Conservation (phyloP, 257 asterid species). For the Rubia yunnanensis region DNA sequence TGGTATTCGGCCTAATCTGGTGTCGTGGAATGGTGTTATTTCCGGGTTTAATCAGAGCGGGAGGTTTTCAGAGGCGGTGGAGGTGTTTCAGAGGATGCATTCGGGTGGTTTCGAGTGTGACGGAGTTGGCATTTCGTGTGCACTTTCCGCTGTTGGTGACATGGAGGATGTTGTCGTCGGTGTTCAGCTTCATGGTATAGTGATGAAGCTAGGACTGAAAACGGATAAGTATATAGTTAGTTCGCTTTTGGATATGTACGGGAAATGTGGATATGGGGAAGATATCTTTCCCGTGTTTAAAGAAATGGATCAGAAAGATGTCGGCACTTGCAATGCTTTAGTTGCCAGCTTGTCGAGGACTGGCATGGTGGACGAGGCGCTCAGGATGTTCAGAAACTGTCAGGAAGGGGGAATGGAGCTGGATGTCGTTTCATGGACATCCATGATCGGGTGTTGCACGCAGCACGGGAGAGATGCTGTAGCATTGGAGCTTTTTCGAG, state of each 20-base stretch:
- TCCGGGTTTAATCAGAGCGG: constrained; percentile 90
- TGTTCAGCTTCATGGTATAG: constrained; percentile 59
- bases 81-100: constrained; percentile 61
- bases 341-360: constrained; percentile 68
- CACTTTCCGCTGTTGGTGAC: constrained; percentile 72
- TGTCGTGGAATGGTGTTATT: constrained; percentile 91
- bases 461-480: constrained; percentile 79
- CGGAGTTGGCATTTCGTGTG: constrained; percentile 68
- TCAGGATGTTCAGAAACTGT: constrained; percentile 39
- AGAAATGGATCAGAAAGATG: constrained; percentile 43
- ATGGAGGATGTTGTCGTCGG: constrained; percentile 44
- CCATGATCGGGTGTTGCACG: constrained; percentile 72
- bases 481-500: constrained; percentile 78
- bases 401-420: constrained; percentile 38
- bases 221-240: constrained; percentile 61
- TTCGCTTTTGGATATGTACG: constrained; percentile 71
- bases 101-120: constrained; percentile 41
- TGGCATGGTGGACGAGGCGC: constrained; percentile 65
- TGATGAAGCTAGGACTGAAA: constrained; percentile 49
- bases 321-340: constrained; percentile 66
- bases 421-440: constrained; percentile 94
- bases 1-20: constrained; percentile 54
- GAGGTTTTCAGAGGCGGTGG: constrained; percentile 45
- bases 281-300: constrained; percentile 55
- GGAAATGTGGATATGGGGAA: constrained; percentile 45